phyloP scores from a whole-genome alignment of 768 basidiomycete genomes.

The Naganishia antarctica region DNA sequence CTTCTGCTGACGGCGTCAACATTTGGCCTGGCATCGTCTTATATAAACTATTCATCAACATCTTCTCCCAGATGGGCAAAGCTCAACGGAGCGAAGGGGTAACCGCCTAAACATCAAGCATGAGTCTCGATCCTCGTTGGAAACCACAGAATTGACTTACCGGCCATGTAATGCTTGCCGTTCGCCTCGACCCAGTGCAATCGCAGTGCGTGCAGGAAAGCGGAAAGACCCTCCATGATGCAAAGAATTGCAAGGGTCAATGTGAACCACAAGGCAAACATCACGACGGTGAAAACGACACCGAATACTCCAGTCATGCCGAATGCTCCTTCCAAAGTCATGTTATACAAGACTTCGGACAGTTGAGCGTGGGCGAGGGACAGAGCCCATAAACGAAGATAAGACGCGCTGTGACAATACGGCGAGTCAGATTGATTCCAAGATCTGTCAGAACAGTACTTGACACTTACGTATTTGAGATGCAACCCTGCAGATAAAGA shows the following conservation, averaged over 20 bases:
- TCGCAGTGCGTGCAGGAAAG: conserved; percentile 91
- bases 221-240: conserved; percentile 95
- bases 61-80: conserved; percentile 45
- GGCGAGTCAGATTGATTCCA: conserved; percentile 63
- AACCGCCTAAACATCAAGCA: conserved; percentile 24
- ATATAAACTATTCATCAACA: conserved; percentile 31
- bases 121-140: too few relatives aligned
- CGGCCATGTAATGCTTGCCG: conserved; percentile 23
- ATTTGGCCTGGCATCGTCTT: neutral
- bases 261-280: conserved; percentile 76
- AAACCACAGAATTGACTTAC: conserved; percentile 57
- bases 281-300: conserved; percentile 60
- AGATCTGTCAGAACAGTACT: neutral
- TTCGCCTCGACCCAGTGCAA: conserved; percentile 66
- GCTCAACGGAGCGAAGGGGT: conserved; percentile 46
- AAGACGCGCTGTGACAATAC: conserved; percentile 48
- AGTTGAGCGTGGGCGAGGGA: conserved; percentile 97
- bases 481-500: conserved; percentile 57
- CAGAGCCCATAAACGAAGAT: conserved; percentile 81
- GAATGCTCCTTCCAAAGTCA: conserved; percentile 63
- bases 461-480: conserved; percentile 70
- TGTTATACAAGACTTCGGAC: conserved; percentile 64
- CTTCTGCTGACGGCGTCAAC: too few relatives aligned
- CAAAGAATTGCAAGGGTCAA: conserved; percentile 74
- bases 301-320: conserved; percentile 49